phyloP scores from a whole-genome alignment of 352 stramenopile species.

The Pythium coloratum region DNA sequence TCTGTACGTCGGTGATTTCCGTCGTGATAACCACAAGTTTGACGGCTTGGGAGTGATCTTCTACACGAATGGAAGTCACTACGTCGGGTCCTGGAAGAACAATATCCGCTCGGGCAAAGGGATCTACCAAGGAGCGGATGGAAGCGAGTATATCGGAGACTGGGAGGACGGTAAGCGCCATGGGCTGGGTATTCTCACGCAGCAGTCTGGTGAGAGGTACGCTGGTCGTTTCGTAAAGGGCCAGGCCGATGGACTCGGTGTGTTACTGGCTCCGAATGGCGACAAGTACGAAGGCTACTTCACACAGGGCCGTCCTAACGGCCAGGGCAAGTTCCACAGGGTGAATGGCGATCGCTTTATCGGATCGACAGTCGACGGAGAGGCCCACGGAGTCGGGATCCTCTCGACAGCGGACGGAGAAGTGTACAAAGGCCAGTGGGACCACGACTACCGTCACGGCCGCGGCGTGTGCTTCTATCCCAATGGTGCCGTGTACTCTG shows the following conservation, averaged over 20 bases:
- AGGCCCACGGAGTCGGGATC: slow-evolving; percentile 75
- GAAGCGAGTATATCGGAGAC: slow-evolving; percentile 67
- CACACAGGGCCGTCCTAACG: slow-evolving; percentile 38
- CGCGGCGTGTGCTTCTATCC: slow-evolving; percentile 74
- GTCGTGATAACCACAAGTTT: slow-evolving; percentile 37
- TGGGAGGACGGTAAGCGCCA: slow-evolving; percentile 81
- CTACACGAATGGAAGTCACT: slow-evolving; percentile 80
- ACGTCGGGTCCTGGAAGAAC: slow-evolving; percentile 79
- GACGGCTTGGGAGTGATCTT: slow-evolving; percentile 87
- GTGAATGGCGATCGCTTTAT: slow-evolving; percentile 69
- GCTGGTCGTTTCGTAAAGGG: slow-evolving; percentile 80
- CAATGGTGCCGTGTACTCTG: slow-evolving; percentile 75
- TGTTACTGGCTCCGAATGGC: slow-evolving; percentile 62
- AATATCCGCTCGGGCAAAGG: slow-evolving; percentile 69
- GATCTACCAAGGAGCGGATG: slow-evolving; percentile 57
- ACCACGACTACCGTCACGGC: slow-evolving; percentile 57
- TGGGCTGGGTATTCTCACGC: slow-evolving; percentile 76
- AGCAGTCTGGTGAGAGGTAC: slow-evolving; percentile 83
- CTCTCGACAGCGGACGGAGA: slow-evolving; percentile 81
- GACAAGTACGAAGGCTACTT: slow-evolving; percentile 86
- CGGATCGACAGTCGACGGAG: slow-evolving; percentile 59
- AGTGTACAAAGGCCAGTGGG: slow-evolving; percentile 88
- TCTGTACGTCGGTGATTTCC: slow-evolving; percentile 79
- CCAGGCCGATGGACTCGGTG: slow-evolving; percentile 73
- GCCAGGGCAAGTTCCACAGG: slow-evolving; percentile 66